Conservation (phyloP, 139 green algal genomes). For the Picochlorum sp. region DNA sequence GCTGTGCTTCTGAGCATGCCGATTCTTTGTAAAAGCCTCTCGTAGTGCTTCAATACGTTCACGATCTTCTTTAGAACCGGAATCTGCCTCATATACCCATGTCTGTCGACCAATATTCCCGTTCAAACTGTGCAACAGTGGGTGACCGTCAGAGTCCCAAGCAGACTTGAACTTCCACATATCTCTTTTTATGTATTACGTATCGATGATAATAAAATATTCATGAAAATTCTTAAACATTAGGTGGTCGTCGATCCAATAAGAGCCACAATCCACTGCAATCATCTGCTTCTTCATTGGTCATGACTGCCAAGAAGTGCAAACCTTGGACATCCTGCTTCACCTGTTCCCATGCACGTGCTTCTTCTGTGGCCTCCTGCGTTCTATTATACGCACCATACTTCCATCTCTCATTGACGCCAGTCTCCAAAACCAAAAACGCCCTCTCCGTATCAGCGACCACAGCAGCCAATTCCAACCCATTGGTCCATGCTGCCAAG, state of each 20-base stretch:
- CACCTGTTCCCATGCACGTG: slow-evolving; percentile 79
- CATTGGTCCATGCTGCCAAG: slow-evolving; percentile 91
- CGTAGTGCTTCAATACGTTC: slow-evolving; percentile 51
- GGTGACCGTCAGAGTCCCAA: slow-evolving; percentile 20
- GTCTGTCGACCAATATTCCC: slow-evolving; percentile 62
- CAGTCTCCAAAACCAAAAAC: slow-evolving; percentile 90
- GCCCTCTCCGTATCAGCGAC: slow-evolving; percentile 65
- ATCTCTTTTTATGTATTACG: not conserved
- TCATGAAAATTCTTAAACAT: slow-evolving; percentile 33
- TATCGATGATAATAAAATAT: slow-evolving; percentile 4
- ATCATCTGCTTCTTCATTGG: slow-evolving; percentile 76
- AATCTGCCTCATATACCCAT: slow-evolving; percentile 61
- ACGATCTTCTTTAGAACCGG: slow-evolving; percentile 55
- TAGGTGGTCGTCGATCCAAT: slow-evolving; percentile 59
- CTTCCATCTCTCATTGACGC: slow-evolving; percentile 82
- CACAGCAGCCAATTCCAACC: slow-evolving; percentile 79
- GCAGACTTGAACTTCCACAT: slow-evolving; percentile 27
- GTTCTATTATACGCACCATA: slow-evolving; percentile 77
- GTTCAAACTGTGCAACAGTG: slow-evolving; percentile 46
- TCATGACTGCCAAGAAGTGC: slow-evolving; percentile 94
- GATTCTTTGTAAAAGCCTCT: slow-evolving; percentile 46
- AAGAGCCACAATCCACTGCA: slow-evolving; percentile 89
- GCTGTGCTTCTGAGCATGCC: slow-evolving; percentile 62
- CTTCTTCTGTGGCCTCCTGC: slow-evolving; percentile 69
- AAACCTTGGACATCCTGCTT: slow-evolving; percentile 75